Base-by-base conservation (phyloP, 169 alveolate genomes). In the Plasmodium berghei region DNA sequence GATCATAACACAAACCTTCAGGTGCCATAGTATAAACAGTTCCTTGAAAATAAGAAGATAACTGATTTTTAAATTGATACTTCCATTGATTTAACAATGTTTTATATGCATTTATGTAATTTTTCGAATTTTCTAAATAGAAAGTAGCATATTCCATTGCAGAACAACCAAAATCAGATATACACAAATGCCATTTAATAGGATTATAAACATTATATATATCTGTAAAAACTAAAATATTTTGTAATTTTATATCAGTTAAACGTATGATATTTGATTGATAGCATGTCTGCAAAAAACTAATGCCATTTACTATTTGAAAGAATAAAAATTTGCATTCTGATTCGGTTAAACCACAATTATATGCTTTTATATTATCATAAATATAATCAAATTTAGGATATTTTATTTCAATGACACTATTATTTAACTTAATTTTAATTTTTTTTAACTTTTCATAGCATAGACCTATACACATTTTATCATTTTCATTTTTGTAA, bases 101-200 rank as follows among this genome's bases (percentile, higher is more conserved):
- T 67, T 67, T 67, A 71, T 80, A 80, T 16, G 22, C 61, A 28
- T 56, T 49, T 40, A 72, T 66, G 42, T 14, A 42, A 22, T 59
- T 61, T 67, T 55, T 80, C 22, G 80, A 55, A 80, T 80, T 80
- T 80, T 80, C 90, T 24, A 80, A 46, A 59, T 67, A 64, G n/a
- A 40, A 80, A 18, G 90, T 80, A 18, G 90, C 90, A 67, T 80
- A 80, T 80, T 80, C 90, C 83, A 80, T 80, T 54, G 85, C 90
- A 5, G 96, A 93, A 61, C 94, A 93, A 20, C 96, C 96, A 73
- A 93, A 93, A 59, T 93, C 96, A 10, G 96, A 93, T 22, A 93
- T 93, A 56, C 92, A 80, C 52, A 93, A 72, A 46, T 91, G 83
- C 96, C 96, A 93, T 59, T 72, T 70, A 72, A 93, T 22, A 1